Percentiles rank a stretch among this genome's conserved stretches.
These are phyloP conservation scores for Pulicaria dysenterica DNA, from an alignment of 129 eudicot species.

Conservation along the genomic window DNA sequence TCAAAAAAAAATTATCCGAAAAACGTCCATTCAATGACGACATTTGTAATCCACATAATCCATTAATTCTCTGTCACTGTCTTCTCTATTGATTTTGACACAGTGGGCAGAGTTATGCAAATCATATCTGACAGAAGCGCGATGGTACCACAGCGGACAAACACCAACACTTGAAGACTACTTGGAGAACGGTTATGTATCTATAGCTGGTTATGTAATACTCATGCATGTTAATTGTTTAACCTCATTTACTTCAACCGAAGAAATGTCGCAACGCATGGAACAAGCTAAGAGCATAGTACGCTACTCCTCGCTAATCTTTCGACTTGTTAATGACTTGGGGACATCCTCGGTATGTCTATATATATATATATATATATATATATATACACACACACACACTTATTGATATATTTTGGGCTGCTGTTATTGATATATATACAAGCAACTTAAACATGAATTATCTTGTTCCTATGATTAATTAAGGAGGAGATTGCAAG, in stretches of 20 bases:
- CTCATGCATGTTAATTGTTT: constrained; percentile 9
- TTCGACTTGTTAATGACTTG: constrained; percentile 42
- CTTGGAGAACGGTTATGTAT: constrained; percentile 15
- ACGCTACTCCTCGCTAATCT: constrained; percentile 30
- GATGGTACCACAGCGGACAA: constrained; percentile 11
- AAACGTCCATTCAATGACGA: neutral
- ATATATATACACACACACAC: no score
- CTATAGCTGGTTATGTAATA: neutral
- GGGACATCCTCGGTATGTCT: constrained; percentile 43
- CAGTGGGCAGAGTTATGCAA: constrained; percentile 18
- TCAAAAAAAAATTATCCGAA: no score
- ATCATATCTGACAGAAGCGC: constrained; percentile 12
- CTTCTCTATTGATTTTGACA: no score
- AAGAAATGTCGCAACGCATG: constrained; percentile 18
- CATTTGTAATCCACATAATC: neutral
- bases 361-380: no score
- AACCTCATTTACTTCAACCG: neutral
- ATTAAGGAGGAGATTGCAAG: constrained; percentile 46
- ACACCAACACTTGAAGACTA: constrained; percentile 18
- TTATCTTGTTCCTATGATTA: neutral
- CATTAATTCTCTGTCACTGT: no score
- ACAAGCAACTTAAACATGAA: neutral
- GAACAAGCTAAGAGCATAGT: constrained; percentile 8
- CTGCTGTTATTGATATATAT: no score
- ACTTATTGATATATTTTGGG: no score